These are phyloP conservation scores for Bipolaris cookei DNA, from an alignment of 2,329 filamentous ascomycete species.

Conservation along the genomic window DNA sequence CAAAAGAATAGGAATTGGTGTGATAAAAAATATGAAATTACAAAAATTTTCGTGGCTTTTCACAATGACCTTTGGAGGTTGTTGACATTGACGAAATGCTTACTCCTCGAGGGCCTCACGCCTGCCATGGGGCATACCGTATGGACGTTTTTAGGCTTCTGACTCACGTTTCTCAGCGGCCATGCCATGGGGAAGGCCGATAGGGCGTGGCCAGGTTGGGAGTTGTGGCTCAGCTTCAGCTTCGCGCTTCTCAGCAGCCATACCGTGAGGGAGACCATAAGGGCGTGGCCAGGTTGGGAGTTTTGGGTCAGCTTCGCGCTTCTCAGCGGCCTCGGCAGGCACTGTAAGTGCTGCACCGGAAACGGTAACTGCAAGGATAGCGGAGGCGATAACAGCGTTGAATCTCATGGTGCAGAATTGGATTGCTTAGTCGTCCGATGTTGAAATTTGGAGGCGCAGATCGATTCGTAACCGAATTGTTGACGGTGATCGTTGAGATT, in stretches of 20 bases:
- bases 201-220: constrained; percentile 6
- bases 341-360: constrained; percentile 51
- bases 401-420: constrained; percentile 56
- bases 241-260: constrained; percentile 7
- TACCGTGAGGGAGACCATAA: constrained; percentile 8
- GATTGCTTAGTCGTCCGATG: constrained; percentile 24
- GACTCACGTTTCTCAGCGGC: constrained; percentile 34
- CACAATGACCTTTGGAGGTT: neutral
- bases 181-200: constrained; percentile 18
- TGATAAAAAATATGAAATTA: neutral
- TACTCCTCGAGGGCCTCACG: constrained; percentile 29
- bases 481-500: constrained; percentile 14
- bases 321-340: constrained; percentile 19
- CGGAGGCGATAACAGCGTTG: constrained; percentile 50
- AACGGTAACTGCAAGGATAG: constrained; percentile 51
- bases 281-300: constrained; percentile 5
- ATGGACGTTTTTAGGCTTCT: too few species aligned
- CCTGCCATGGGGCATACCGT: constrained; percentile 16
- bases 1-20: constrained; percentile 3
- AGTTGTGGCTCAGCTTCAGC: constrained; percentile 14
- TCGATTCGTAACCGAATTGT: constrained; percentile 14
- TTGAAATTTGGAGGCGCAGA: constrained; percentile 13
- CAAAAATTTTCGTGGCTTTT: neutral
- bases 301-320: constrained; percentile 11
- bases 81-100: neutral